phyloP scores from a whole-genome alignment of 371 early-diverging fungal genomes.

The Smittium culicis region DNA sequence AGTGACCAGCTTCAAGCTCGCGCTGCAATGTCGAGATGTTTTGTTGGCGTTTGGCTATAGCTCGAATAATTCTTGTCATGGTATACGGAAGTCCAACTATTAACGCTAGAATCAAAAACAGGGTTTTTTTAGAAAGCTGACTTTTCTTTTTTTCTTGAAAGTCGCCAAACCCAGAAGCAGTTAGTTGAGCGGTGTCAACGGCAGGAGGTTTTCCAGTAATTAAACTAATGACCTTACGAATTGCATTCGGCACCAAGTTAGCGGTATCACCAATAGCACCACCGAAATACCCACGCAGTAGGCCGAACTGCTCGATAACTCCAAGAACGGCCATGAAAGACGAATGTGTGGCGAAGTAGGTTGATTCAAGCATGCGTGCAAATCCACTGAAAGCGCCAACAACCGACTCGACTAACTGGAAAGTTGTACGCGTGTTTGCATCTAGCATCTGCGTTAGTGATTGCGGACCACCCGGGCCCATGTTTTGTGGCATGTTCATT shows the following conservation, averaged over 20 bases:
- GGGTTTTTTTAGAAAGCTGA: slow-evolving; percentile 45
- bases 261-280: slow-evolving; percentile 54
- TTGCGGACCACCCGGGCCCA: slow-evolving; percentile 36
- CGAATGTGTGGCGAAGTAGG: slow-evolving; percentile 90
- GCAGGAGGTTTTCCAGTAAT: slow-evolving; percentile 47
- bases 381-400: slow-evolving; percentile 93
- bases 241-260: slow-evolving; percentile 30
- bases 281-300: slow-evolving; percentile 66
- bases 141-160: slow-evolving; percentile 37
- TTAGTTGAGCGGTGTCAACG: slow-evolving; percentile 51
- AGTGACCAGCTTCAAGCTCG: slow-evolving; percentile 14
- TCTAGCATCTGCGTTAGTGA: slow-evolving; percentile 67
- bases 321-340: slow-evolving; percentile 96
- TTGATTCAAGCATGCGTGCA: slow-evolving; percentile 91
- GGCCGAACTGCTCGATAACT: slow-evolving; percentile 87
- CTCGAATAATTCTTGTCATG: slow-evolving; percentile 64
- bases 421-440: slow-evolving; percentile 71
- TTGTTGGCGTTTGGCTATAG: slow-evolving; percentile 42
- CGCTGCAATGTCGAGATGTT: slow-evolving; percentile 31
- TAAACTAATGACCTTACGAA: slow-evolving; percentile 50
- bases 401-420: slow-evolving; percentile 74
- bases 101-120: slow-evolving; percentile 62
- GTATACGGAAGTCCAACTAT: slow-evolving; percentile 81
- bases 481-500: slow-evolving; percentile 21
- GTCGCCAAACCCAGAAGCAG: slow-evolving; percentile 47